Percentiles rank a stretch among this genome's conserved stretches.
Evolutionary conservation across 148 eudicot species (phyloP).

Genomic region (Rhododendron ovatum): DNA sequence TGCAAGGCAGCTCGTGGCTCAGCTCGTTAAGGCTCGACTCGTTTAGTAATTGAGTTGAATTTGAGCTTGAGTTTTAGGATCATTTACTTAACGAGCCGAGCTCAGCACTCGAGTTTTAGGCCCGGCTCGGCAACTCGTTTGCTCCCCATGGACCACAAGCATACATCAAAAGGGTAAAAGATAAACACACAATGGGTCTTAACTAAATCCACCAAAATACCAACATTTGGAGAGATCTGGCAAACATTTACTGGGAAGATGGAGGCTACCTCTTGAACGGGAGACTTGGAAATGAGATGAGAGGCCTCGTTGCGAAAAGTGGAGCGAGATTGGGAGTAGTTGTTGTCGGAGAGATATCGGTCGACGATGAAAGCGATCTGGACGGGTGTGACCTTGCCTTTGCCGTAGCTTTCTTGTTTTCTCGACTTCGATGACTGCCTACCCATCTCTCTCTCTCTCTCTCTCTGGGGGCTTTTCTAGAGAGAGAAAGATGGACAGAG

Average conservation of each 20-base stretch:
- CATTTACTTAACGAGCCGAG: not conserved
- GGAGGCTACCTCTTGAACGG: constrained; percentile 40
- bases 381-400: constrained; percentile 61
- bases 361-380: constrained; percentile 88
- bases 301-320: constrained; percentile 70
- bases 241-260: not conserved
- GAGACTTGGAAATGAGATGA: constrained; percentile 49
- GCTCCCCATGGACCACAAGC: too few species aligned
- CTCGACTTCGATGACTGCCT: constrained; percentile 29
- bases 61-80: not conserved
- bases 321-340: constrained; percentile 42
- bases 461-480: not conserved
- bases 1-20: too few species aligned
- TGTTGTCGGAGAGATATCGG: constrained; percentile 70
- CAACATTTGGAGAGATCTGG: not conserved
- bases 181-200: not conserved
- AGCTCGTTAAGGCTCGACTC: not conserved
- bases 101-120: too few species aligned
- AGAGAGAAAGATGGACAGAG: not conserved
- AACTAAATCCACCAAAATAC: not conserved
- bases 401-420: constrained; percentile 39
- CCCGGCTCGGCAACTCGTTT: too few species aligned
- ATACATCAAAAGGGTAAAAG: not conserved
- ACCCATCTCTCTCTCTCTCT: constrained; percentile 31
- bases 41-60: too few species aligned